Evolutionary conservation across 2,329 filamentous ascomycete species (phyloP).

Genomic region (Fusarium bulbicola): DNA sequence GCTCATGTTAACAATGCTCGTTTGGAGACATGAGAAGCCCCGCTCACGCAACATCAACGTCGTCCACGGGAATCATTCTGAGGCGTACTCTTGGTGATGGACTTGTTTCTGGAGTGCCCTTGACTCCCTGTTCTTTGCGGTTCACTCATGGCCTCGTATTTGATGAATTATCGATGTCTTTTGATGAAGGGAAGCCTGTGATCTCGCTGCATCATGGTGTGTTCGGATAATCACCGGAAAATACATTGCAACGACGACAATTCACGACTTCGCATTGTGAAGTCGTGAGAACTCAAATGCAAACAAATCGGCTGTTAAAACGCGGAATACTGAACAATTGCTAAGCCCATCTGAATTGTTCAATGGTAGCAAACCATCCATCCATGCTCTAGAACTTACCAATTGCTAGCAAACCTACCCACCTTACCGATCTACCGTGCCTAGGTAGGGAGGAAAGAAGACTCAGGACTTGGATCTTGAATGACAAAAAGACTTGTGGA

Average conservation of each 20-base stretch:
- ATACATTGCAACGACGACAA: background rate
- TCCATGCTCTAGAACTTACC: too few relatives aligned
- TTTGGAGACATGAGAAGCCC: conserved; percentile 3
- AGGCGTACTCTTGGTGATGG: conserved; percentile 50
- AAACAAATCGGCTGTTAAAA: background rate
- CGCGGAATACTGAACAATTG: background rate
- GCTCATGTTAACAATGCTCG: conserved; percentile 1
- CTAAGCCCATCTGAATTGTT: background rate
- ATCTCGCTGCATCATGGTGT: conserved; percentile 14
- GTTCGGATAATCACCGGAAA: conserved; percentile 41
- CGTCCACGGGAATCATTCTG: background rate
- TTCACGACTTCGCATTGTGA: background rate
- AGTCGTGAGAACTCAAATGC: background rate
- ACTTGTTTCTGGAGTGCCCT: conserved; percentile 51
- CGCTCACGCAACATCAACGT: background rate
- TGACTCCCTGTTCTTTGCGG: conserved; percentile 41
- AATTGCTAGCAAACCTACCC: background rate
- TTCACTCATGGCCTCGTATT: conserved; percentile 42
- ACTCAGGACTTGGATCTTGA: background rate
- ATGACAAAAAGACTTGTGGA: background rate
- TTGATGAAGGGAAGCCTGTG: conserved; percentile 9
- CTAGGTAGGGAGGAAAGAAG: background rate
- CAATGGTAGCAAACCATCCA: background rate
- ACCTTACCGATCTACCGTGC: background rate
- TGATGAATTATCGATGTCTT: conserved; percentile 2